Conservation (phyloP, 73 alveolate species). For the Blepharisma japonicum region DNA sequence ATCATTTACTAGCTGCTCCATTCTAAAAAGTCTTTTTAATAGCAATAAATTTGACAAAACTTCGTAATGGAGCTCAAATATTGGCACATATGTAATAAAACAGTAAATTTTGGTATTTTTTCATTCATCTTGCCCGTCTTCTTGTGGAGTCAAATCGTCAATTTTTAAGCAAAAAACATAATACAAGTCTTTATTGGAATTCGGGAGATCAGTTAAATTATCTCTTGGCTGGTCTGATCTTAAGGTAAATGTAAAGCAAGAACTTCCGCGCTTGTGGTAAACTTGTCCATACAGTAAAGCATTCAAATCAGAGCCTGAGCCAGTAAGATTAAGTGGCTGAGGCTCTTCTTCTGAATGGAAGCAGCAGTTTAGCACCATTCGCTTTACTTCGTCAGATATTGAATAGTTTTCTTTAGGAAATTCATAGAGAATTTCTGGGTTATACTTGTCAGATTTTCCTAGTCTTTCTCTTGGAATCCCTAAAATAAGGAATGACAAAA, state of each 20-base stretch:
- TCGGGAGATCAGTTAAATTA: background rate
- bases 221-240: background rate
- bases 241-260: background rate
- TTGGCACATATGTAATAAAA: background rate
- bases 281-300: background rate
- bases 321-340: constrained; percentile 6
- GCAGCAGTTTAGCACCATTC: background rate
- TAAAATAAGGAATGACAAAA: background rate
- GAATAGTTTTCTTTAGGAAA: background rate
- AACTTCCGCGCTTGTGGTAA: background rate
- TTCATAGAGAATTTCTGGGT: background rate
- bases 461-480: background rate
- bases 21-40: background rate
- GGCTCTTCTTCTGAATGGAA: background rate
- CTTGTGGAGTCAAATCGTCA: background rate
- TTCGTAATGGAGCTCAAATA: background rate
- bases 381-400: background rate
- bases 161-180: background rate
- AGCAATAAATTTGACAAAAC: background rate
- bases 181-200: background rate
- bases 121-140: background rate
- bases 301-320: constrained; percentile 16
- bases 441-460: background rate
- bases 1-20: background rate
- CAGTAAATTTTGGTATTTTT: background rate